A percentile compares a stretch with the other conserved stretches of the same genome.
These are phyloP conservation scores for Arabidopsis arenosa DNA, from an alignment of 345 rosid genomes.

Conservation along the genomic window DNA sequence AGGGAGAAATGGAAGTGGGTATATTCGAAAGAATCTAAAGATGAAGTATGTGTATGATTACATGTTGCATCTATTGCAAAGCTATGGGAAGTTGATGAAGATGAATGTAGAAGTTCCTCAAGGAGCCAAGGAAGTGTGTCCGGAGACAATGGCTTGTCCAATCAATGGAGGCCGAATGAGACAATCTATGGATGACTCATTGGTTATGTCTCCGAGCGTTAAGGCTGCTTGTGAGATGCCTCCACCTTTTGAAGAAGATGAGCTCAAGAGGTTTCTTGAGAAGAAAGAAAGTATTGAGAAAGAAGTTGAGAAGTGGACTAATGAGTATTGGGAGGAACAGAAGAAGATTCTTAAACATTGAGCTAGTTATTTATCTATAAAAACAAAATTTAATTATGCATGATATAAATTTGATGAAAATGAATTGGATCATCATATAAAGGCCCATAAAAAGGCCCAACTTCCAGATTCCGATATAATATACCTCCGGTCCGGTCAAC, in stretches of 20 bases:
- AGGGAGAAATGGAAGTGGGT: constrained; percentile 50
- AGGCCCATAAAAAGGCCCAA: background rate
- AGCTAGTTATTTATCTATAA: background rate
- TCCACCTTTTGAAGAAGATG: constrained; percentile 44
- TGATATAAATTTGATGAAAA: background rate
- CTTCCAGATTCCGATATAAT: background rate
- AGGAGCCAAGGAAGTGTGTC: constrained; percentile 51
- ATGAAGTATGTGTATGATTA: constrained; percentile 58
- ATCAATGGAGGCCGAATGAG: constrained; percentile 42
- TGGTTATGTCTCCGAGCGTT: constrained; percentile 50
- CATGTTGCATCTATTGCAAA: constrained; percentile 54
- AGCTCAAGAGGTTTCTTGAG: constrained; percentile 37
- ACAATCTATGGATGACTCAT: constrained; percentile 51
- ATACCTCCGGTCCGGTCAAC: background rate
- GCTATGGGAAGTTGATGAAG: constrained; percentile 53
- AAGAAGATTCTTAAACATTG: background rate
- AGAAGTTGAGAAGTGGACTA: constrained; percentile 50
- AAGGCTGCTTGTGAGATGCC: constrained; percentile 51
- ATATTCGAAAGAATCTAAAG: constrained; percentile 44
- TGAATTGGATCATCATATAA: background rate
- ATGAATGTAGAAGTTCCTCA: constrained; percentile 49
- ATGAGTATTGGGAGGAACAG: constrained; percentile 42
- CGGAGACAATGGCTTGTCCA: constrained; percentile 57
- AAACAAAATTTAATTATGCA: too few relatives aligned
- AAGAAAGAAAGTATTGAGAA: constrained; percentile 41